Evolutionary conservation across 2,329 filamentous ascomycete species (phyloP).

Genomic region (Cryphonectria radicalis): DNA sequence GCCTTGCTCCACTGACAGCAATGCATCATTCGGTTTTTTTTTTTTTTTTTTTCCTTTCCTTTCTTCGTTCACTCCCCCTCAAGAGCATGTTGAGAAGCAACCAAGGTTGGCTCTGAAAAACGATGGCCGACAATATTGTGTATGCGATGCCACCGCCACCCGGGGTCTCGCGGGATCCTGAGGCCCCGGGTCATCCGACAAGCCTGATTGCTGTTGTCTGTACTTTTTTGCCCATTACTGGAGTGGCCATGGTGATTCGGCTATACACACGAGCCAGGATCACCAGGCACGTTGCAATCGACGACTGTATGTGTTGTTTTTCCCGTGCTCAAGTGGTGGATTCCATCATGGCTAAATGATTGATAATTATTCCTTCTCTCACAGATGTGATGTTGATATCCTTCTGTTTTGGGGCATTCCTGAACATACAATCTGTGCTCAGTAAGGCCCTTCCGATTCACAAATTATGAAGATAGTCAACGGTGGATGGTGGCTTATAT

Average conservation of each 20-base stretch:
- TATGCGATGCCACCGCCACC: background rate
- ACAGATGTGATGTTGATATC: background rate
- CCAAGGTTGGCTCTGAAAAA: background rate
- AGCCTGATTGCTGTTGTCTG: background rate
- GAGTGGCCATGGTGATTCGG: background rate
- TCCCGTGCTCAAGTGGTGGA: background rate
- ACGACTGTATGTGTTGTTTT: background rate
- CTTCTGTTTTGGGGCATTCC: background rate
- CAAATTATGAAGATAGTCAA: background rate
- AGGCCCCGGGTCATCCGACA: background rate
- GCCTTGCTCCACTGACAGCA: background rate
- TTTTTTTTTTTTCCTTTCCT: background rate
- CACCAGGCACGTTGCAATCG: background rate
- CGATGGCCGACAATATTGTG: background rate
- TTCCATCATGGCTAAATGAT: background rate
- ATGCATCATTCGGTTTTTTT: background rate
- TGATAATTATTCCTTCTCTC: background rate
- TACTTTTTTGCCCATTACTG: background rate
- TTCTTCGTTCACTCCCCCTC: background rate
- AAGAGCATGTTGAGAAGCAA: background rate
- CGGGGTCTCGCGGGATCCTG: background rate
- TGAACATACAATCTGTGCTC: background rate
- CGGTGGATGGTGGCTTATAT: background rate
- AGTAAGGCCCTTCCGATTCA: background rate
- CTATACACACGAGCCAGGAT: conserved; percentile 4